Conservation (phyloP, 2,329 filamentous ascomycete species). For the Zelopaecilomyces penicillatus region DNA sequence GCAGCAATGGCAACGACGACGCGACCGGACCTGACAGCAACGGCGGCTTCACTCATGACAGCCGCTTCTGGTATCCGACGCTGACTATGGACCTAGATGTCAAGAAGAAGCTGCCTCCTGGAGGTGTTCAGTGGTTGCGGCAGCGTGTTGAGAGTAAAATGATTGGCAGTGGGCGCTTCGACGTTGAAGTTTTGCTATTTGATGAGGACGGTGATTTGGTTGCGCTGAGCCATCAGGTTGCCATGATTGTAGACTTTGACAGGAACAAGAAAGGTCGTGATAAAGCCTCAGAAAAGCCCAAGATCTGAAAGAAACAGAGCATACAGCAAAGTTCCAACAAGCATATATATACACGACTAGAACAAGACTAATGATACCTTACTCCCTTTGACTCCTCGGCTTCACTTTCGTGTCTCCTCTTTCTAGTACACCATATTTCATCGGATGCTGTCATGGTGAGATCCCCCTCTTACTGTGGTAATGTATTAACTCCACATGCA, state of each 20-base stretch:
- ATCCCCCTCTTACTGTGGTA: too few relatives aligned
- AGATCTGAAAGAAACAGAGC: background rate
- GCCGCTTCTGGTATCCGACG: conserved; percentile 65
- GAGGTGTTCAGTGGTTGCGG: conserved; percentile 66
- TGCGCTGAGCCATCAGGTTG: conserved; percentile 22
- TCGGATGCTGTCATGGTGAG: too few relatives aligned
- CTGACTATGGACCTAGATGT: conserved; percentile 67
- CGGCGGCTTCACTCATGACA: conserved; percentile 16
- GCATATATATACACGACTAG: background rate
- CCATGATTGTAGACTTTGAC: conserved; percentile 19
- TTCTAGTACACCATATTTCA: too few relatives aligned
- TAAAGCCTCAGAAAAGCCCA: background rate
- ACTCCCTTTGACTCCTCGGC: too few relatives aligned
- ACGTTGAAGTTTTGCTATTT: conserved; percentile 61
- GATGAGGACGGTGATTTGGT: conserved; percentile 34
- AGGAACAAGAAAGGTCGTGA: conserved; percentile 10
- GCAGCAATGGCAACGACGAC: conserved; percentile 6
- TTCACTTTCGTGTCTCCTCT: too few relatives aligned
- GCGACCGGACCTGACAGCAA: conserved; percentile 2
- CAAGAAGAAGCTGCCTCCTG: conserved; percentile 60
- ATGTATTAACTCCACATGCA: too few relatives aligned
- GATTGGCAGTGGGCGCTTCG: conserved; percentile 63
- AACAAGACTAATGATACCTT: too few relatives aligned
- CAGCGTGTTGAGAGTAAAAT: conserved; percentile 56
- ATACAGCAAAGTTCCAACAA: background rate